Conservation (phyloP, 73 alveolate species). For the Paramecium primaurelia region DNA sequence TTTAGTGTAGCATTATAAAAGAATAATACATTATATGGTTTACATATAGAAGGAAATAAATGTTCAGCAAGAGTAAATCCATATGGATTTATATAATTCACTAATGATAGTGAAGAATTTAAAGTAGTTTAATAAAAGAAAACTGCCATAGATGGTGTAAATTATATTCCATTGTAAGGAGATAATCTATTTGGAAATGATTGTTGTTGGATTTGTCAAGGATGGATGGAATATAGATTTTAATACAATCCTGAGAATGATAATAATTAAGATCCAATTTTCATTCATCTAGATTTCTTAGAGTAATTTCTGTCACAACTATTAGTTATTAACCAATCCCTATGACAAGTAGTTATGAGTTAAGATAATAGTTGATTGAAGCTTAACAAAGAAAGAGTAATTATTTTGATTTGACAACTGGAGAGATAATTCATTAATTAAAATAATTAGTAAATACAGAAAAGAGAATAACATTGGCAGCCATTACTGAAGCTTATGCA, state of each 20-base stretch:
- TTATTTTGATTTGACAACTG: background rate
- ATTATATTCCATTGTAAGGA: background rate
- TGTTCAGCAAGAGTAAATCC: conserved; percentile 15
- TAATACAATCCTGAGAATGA: background rate
- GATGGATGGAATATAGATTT: conserved; percentile 43
- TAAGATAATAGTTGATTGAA: background rate
- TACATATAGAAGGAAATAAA: conserved; percentile 36
- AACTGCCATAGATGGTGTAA: background rate
- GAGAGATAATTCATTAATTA: conserved; percentile 12
- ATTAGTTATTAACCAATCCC: conserved; percentile 20
- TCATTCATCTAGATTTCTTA: background rate
- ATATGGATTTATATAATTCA: background rate
- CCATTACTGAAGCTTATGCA: background rate
- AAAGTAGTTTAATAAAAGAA: background rate
- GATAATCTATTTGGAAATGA: conserved; percentile 4
- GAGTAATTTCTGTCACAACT: background rate
- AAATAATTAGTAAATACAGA: background rate
- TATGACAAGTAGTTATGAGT: background rate
- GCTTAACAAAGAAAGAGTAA: background rate
- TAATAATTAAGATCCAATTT: background rate
- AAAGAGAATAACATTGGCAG: background rate
- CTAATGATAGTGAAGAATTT: background rate
- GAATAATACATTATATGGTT: conserved; percentile 5
- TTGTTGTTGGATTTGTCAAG: conserved; percentile 50
- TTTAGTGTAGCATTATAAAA: background rate